A percentile compares a stretch with the other conserved stretches of the same genome.
Conservation (phyloP, 2,329 filamentous ascomycete genomes). For the Colletotrichum magnum region DNA sequence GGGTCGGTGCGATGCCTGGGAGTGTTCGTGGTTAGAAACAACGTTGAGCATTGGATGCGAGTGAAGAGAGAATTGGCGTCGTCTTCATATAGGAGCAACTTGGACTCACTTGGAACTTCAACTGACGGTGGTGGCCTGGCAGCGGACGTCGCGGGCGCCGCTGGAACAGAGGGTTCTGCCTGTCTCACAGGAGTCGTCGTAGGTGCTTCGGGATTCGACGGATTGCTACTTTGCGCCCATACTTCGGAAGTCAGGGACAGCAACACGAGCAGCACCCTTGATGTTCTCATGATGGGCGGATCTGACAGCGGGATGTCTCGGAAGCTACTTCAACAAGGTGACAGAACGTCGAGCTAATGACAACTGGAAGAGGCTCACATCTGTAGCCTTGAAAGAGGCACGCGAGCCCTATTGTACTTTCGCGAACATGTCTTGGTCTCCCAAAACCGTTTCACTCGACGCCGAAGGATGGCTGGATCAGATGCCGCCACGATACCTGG, state of each 20-base stretch:
- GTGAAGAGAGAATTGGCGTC: no score
- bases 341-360: neutral
- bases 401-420: neutral
- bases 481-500: neutral
- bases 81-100: no score
- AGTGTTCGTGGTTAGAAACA: neutral
- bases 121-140: neutral
- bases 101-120: neutral
- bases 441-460: neutral
- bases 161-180: neutral
- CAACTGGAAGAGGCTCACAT: no score
- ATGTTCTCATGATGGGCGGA: slow-evolving; percentile 6
- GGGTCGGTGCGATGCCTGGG: neutral
- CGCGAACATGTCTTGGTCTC: neutral
- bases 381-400: neutral
- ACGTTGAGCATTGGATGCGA: neutral
- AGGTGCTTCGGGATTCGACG: neutral
- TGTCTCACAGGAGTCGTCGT: neutral
- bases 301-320: neutral
- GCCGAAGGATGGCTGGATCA: neutral
- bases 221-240: slow-evolving; percentile 11
- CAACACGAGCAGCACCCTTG: neutral
- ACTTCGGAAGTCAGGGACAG: neutral
- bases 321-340: no score
- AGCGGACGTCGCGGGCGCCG: neutral